These are phyloP conservation scores for Fusarium heterosporum DNA, from an alignment of 2,329 filamentous ascomycete genomes.

Conservation along the genomic window DNA sequence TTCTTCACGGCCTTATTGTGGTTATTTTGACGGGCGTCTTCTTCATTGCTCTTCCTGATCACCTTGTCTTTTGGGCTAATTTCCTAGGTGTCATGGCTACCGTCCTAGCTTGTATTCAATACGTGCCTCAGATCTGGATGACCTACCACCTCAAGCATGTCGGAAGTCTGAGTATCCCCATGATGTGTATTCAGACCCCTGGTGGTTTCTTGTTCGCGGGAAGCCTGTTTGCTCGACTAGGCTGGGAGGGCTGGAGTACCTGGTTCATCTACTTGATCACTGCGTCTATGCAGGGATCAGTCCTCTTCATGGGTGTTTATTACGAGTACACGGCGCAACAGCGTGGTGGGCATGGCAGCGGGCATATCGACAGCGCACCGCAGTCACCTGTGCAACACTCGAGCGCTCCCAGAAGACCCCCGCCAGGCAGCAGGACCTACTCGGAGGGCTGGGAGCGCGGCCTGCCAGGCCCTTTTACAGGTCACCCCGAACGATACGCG, in stretches of 20 bases:
- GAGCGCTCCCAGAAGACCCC: slow-evolving; percentile 50
- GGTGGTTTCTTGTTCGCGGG: slow-evolving; percentile 90
- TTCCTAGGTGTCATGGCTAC: slow-evolving; percentile 84
- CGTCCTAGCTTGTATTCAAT: slow-evolving; percentile 85
- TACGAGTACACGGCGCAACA: slow-evolving; percentile 70
- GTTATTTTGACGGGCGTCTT: slow-evolving; percentile 77
- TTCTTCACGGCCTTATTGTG: slow-evolving; percentile 79
- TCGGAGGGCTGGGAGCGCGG: slow-evolving; percentile 65
- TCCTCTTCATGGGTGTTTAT: slow-evolving; percentile 83
- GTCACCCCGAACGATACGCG: slow-evolving; percentile 64
- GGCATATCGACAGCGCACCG: slow-evolving; percentile 43
- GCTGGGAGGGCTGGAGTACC: slow-evolving; percentile 88
- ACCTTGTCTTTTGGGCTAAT: slow-evolving; percentile 85
- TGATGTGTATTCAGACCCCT: slow-evolving; percentile 98
- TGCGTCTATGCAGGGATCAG: slow-evolving; percentile 82
- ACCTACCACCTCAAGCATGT: slow-evolving; percentile 88
- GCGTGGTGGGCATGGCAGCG: slow-evolving; percentile 45
- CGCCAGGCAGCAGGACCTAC: slow-evolving; percentile 57
- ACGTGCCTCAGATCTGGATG: slow-evolving; percentile 93
- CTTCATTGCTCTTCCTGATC: slow-evolving; percentile 68
- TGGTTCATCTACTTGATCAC: slow-evolving; percentile 94
- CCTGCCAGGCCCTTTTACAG: slow-evolving; percentile 63
- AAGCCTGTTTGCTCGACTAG: slow-evolving; percentile 83
- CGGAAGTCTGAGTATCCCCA: slow-evolving; percentile 91
- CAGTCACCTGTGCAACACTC: slow-evolving; percentile 48